Evolutionary conservation across 164 flowering plant species (phyloP).

Genomic region (Macadamia integrifolia): DNA sequence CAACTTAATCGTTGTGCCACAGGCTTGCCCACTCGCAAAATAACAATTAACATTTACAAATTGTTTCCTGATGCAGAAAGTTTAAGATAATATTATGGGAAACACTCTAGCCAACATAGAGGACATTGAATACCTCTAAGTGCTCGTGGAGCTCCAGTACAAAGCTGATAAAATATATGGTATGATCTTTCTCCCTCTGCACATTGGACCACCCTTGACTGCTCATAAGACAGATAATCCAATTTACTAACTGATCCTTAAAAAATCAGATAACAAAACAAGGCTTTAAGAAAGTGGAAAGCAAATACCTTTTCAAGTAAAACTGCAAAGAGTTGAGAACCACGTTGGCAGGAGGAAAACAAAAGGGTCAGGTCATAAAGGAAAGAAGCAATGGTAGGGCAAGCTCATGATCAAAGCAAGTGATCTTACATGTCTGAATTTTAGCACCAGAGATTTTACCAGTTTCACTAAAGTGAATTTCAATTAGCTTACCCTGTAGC

Average conservation of each 20-base stretch:
- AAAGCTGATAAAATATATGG: conserved; percentile 97
- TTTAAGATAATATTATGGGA: too few relatives aligned
- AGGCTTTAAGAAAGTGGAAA: not conserved
- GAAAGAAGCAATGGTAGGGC: not conserved
- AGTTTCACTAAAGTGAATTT: conserved; percentile 88
- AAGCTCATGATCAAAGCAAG: not conserved
- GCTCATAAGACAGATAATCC: conserved; percentile 28
- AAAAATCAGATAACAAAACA: conserved; percentile 2
- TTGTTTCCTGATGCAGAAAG: too few relatives aligned
- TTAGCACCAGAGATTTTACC: conserved; percentile 97
- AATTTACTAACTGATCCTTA: conserved; percentile 6
- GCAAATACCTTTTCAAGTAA: conserved; percentile 86
- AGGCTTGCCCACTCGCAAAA: too few relatives aligned
- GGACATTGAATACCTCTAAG: conserved; percentile 55
- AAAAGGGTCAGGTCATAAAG: conserved; percentile 17
- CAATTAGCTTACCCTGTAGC: conserved; percentile 93
- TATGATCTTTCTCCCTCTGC: conserved; percentile 92
- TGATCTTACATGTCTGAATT: conserved; percentile 89
- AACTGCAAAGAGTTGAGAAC: conserved; percentile 39
- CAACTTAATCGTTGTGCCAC: too few relatives aligned
- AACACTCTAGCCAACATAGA: too few relatives aligned
- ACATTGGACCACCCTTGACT: conserved; percentile 98
- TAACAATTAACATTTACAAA: too few relatives aligned
- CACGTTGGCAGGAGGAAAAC: conserved; percentile 18
- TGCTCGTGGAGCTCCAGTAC: conserved; percentile 79